phyloP scores from a whole-genome alignment of 768 basidiomycete species.

The Aureoboletus auriporus region DNA sequence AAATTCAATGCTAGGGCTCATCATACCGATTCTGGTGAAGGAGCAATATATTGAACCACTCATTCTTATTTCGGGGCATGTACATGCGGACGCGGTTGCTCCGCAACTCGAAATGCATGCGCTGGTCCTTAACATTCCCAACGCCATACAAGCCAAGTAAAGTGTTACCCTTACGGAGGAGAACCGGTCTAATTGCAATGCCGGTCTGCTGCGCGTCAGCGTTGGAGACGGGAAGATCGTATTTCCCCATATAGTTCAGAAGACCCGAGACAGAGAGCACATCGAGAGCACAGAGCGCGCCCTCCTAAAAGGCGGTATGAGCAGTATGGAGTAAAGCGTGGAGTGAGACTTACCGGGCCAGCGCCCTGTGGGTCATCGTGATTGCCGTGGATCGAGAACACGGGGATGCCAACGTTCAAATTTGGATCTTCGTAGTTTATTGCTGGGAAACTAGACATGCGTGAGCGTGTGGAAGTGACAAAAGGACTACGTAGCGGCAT shows the following conservation, averaged over 20 bases:
- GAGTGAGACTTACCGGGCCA: conserved; percentile 59
- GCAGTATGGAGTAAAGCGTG: background rate
- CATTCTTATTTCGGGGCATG: conserved; percentile 85
- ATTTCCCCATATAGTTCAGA: conserved; percentile 96
- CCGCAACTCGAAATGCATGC: conserved; percentile 94
- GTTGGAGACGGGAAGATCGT: conserved; percentile 79
- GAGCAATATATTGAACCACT: conserved; percentile 93
- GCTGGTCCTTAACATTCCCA: conserved; percentile 93
- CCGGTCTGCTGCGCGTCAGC: conserved; percentile 61
- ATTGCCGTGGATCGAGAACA: conserved; percentile 99
- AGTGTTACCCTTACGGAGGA: conserved; percentile 84
- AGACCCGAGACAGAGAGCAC: conserved; percentile 91
- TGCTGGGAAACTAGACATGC: conserved; percentile 76
- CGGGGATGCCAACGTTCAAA: conserved; percentile 91
- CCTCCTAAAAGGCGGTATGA: conserved; percentile 55
- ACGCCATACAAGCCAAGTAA: conserved; percentile 91
- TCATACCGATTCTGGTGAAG: conserved; percentile 92
- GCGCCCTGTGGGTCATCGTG: conserved; percentile 99
- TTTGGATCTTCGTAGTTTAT: conserved; percentile 97
- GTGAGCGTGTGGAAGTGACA: background rate
- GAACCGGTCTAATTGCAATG: conserved; percentile 85
- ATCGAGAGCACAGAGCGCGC: conserved; percentile 93
- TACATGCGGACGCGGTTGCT: conserved; percentile 96
- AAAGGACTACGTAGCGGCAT: conserved; percentile 19
- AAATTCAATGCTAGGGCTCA: background rate